Percentiles rank a stretch among this genome's conserved stretches.
Evolutionary conservation across 2,329 filamentous ascomycete species (phyloP).

Genomic region (Xylariaceae sp.): DNA sequence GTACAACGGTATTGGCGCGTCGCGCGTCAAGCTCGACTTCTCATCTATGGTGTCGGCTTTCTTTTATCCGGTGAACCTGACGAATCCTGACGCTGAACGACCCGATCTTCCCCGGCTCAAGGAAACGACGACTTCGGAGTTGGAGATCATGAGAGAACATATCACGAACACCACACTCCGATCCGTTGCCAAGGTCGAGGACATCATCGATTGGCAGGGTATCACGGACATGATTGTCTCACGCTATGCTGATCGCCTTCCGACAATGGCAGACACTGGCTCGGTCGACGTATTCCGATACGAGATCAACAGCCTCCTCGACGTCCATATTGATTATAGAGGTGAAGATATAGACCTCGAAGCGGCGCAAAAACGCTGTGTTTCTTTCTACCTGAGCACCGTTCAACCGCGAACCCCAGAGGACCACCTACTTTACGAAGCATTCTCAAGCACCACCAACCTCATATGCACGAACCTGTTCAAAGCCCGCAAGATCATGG

Average conservation of each 20-base stretch:
- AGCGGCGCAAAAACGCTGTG: constrained; percentile 42
- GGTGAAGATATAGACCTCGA: constrained; percentile 35
- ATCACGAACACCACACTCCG: constrained; percentile 34
- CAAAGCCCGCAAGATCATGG: constrained; percentile 21
- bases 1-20: constrained; percentile 41
- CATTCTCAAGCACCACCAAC: constrained; percentile 27
- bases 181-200: constrained; percentile 27
- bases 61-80: constrained; percentile 47
- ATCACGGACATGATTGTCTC: constrained; percentile 61
- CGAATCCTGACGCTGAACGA: constrained; percentile 32
- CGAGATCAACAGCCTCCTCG: constrained; percentile 35
- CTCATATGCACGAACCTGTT: constrained; percentile 24
- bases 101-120: constrained; percentile 31
- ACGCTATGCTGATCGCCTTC: constrained; percentile 56
- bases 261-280: constrained; percentile 30
- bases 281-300: constrained; percentile 27
- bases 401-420: constrained; percentile 31
- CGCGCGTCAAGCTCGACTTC: constrained; percentile 41
- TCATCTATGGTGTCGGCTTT: constrained; percentile 47
- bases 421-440: constrained; percentile 41
- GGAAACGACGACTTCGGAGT: constrained; percentile 24
- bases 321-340: constrained; percentile 42
- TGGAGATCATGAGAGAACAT: constrained; percentile 36
- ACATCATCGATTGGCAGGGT: constrained; percentile 59
- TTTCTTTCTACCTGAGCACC: constrained; percentile 37